Conservation (phyloP, 441 rosid genomes). For the Francoa sonchifolia region DNA sequence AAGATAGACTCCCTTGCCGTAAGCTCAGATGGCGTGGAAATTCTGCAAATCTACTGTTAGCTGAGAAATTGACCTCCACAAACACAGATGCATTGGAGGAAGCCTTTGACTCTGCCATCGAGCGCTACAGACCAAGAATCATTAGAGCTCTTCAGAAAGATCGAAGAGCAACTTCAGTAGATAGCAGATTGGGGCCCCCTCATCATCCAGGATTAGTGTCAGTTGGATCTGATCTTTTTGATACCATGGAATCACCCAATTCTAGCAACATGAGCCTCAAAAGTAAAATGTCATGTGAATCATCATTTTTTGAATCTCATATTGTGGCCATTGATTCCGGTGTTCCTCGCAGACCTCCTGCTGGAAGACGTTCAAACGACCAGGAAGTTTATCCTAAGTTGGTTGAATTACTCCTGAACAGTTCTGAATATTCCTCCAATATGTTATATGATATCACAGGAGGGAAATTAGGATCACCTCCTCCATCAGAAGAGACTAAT, state of each 20-base stretch:
- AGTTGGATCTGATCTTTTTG: slow-evolving; percentile 61
- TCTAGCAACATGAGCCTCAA: slow-evolving; percentile 34
- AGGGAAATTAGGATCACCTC: slow-evolving; percentile 69
- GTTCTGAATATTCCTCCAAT: slow-evolving; percentile 53
- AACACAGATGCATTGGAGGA: slow-evolving; percentile 45
- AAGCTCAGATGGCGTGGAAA: slow-evolving; percentile 98
- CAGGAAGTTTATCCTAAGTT: slow-evolving; percentile 81
- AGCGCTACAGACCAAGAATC: slow-evolving; percentile 65
- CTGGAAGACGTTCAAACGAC: slow-evolving; percentile 90
- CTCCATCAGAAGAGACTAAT: slow-evolving; percentile 28
- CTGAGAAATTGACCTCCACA: slow-evolving; percentile 49
- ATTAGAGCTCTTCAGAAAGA: slow-evolving; percentile 75
- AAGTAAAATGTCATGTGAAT: slow-evolving; percentile 45
- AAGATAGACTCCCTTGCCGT: slow-evolving; percentile 92
- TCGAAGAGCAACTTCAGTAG: slow-evolving; percentile 73
- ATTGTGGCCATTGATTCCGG: slow-evolving; percentile 90
- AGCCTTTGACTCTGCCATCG: slow-evolving; percentile 68
- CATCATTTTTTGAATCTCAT: slow-evolving; percentile 35
- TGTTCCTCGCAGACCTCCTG: slow-evolving; percentile 98
- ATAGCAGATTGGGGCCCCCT: slow-evolving; percentile 41
- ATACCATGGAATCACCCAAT: slow-evolving; percentile 50
- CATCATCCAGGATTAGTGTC: slow-evolving; percentile 37
- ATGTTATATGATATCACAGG: slow-evolving; percentile 75
- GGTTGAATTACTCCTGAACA: slow-evolving; percentile 89
- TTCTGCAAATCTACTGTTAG: slow-evolving; percentile 77